phyloP scores from a whole-genome alignment of 768 basidiomycete species.

The Exsudoporus frostii region DNA sequence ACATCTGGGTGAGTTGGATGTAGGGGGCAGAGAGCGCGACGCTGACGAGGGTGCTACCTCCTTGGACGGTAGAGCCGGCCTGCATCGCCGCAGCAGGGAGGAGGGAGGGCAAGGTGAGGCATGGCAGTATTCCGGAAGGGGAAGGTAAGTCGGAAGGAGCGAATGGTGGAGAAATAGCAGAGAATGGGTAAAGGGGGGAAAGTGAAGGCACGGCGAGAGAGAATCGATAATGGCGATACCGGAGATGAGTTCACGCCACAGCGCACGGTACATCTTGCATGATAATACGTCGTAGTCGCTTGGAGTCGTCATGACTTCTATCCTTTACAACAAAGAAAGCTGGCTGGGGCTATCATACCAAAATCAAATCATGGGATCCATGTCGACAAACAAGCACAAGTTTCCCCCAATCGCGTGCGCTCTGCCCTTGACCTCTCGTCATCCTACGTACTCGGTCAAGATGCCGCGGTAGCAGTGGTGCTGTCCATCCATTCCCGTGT shows the following conservation, averaged over 20 bases:
- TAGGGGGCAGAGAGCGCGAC: slow-evolving; percentile 22
- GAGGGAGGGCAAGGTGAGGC: slow-evolving; percentile 2
- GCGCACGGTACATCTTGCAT: too few species aligned
- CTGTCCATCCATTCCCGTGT: not conserved
- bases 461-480: not conserved
- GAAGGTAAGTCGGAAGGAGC: slow-evolving; percentile 4
- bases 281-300: too few species aligned
- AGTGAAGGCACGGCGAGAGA: too few species aligned
- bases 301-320: too few species aligned
- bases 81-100: slow-evolving; percentile 10
- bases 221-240: too few species aligned
- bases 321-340: not conserved
- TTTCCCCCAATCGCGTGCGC: not conserved
- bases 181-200: rapidly evolving
- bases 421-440: not conserved
- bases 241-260: too few species aligned
- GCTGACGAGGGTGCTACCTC: slow-evolving; percentile 39
- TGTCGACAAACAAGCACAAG: not conserved
- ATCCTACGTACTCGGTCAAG: not conserved
- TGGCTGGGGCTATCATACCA: not conserved
- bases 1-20: slow-evolving; percentile 48
- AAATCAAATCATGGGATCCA: slow-evolving; percentile 1
- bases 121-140: not conserved
- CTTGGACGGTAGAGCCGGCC: slow-evolving; percentile 18
- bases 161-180: not conserved